Conservation (phyloP, 1,284 basidiomycete species). For the Somion occarium region DNA sequence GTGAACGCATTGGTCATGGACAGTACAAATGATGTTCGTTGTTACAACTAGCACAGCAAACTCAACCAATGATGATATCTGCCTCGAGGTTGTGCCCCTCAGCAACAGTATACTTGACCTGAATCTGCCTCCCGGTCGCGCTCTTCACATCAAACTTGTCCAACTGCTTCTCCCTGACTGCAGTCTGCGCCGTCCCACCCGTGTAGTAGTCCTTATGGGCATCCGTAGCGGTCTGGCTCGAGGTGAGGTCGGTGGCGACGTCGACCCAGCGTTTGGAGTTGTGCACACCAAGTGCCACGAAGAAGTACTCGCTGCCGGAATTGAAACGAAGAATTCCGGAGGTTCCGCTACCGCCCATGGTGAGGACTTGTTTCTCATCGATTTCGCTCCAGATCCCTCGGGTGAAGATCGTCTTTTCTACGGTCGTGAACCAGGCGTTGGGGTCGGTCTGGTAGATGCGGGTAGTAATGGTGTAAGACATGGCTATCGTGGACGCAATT, state of each 20-base stretch:
- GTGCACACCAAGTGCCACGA: slow-evolving; percentile 35
- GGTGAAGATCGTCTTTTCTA: slow-evolving; percentile 30
- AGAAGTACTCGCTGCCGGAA: slow-evolving; percentile 25
- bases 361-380: slow-evolving; percentile 22
- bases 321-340: slow-evolving; percentile 34
- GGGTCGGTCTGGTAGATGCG: slow-evolving; percentile 30
- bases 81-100: slow-evolving; percentile 25
- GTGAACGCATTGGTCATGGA: too few species aligned
- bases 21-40: too few species aligned
- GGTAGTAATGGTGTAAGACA: slow-evolving; percentile 27
- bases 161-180: not conserved
- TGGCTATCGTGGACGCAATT: too few species aligned
- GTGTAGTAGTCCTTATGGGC: slow-evolving; percentile 30
- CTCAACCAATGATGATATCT: slow-evolving; percentile 24
- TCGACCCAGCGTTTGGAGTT: slow-evolving; percentile 37
- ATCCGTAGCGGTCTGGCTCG: slow-evolving; percentile 21
- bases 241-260: slow-evolving; percentile 26
- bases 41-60: too few species aligned
- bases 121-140: slow-evolving; percentile 12
- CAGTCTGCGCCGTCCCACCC: not conserved
- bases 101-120: slow-evolving; percentile 18
- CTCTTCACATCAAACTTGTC: not conserved
- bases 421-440: slow-evolving; percentile 25
- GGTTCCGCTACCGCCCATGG: slow-evolving; percentile 32
- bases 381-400: slow-evolving; percentile 39